These are phyloP conservation scores for Sergeia podlipaevii DNA, from an alignment of 208 protist species.

Conservation along the genomic window DNA sequence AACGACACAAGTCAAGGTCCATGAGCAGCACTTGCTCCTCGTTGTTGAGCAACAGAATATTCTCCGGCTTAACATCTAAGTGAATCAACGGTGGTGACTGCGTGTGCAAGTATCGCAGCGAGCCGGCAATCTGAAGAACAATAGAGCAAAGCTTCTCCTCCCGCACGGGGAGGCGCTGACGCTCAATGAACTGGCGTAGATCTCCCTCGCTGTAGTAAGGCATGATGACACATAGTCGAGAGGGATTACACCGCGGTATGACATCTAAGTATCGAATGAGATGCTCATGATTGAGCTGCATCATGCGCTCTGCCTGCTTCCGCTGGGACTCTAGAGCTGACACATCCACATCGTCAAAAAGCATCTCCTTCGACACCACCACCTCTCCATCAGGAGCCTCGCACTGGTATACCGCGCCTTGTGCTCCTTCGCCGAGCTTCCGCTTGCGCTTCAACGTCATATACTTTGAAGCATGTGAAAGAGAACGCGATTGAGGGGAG, in stretches of 20 bases:
- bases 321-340: conserved; percentile 38
- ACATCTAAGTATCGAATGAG: conserved; percentile 85
- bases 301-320: conserved; percentile 65
- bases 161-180: conserved; percentile 41
- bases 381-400: conserved; percentile 56
- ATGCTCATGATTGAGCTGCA: conserved; percentile 66
- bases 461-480: conserved; percentile 38
- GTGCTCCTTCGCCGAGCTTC: conserved; percentile 70
- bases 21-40: conserved; percentile 84
- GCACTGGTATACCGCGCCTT: conserved; percentile 82
- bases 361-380: conserved; percentile 82
- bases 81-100: conserved; percentile 79
- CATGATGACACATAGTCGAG: conserved; percentile 73
- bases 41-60: conserved; percentile 78
- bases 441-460: conserved; percentile 22
- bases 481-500: conserved; percentile 9
- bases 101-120: conserved; percentile 78
- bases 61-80: conserved; percentile 88
- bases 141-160: conserved; percentile 74
- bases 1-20: conserved; percentile 79
- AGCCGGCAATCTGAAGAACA: conserved; percentile 70
- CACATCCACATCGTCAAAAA: conserved; percentile 37
- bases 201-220: conserved; percentile 83
- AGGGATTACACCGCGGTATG: conserved; percentile 32
- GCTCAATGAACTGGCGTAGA: conserved; percentile 54